Base-by-base conservation (phyloP, 2,329 filamentous ascomycete species). In the Paecilomyces dactylethromorphus region DNA sequence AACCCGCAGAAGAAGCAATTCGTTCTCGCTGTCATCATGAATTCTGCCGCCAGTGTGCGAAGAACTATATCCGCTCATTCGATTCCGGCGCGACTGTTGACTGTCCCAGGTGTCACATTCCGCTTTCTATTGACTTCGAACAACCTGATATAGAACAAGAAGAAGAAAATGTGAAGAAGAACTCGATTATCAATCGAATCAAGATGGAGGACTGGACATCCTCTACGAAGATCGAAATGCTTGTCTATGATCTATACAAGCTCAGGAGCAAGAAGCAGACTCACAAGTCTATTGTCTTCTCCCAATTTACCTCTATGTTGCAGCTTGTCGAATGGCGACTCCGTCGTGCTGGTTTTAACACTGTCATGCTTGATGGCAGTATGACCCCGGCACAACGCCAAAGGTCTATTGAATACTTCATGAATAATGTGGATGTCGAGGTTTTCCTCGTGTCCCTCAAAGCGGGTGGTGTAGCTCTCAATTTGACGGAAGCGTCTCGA, bases 191-290 rank as follows among this genome's bases (percentile, higher is more conserved):
- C 81, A 97, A 97, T 74, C 90, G 94, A 58, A 97, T 99, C 77
- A 91, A 93, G 76, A 97, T 97, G 92, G 91, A 96, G 72, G 90
- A 97, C 68, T 99, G 94, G 94, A 96, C 92, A 0, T 96, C 91
- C 0, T 97, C 92, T 1, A 97, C 92, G 62, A 99, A 99, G 79
- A 99, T 99, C 65, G 94, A 99, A 77, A 87, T 96, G 72, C 84
- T 99, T 5, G 89, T 97, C 10, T 95, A 97, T 69, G 92, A 97
- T 69, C 83, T 99, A 2, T 94, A 96, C 79, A 89, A 90, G 73
- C 83, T 97, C 45, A 87, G 94, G 59, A 96, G 90, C 59, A 90
- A 96, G 77, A 96, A 95, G 72, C 87, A 92, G 62, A 95, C 92
- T 0, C 88, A 94, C 74, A 99, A 99, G 78, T 95, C 91, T 3